These are phyloP conservation scores for Babesia sp. DNA, from an alignment of 169 alveolate species.

Conservation along the genomic window DNA sequence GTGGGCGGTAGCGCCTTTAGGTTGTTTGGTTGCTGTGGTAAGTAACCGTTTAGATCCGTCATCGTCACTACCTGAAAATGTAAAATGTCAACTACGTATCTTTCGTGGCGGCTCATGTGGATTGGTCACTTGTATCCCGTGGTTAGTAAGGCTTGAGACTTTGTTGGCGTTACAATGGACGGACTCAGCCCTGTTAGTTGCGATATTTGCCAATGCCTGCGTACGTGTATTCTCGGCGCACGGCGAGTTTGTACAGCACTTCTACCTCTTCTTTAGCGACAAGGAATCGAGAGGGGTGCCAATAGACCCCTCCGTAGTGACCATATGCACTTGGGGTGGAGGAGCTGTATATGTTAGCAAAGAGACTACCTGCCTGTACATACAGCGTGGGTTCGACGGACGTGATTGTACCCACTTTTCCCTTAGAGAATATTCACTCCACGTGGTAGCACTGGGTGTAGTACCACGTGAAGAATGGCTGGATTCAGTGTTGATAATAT, in stretches of 20 bases:
- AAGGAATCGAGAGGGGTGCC: background rate
- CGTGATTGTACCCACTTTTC: constrained; percentile 16
- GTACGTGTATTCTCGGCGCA: constrained; percentile 62
- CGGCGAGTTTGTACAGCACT: constrained; percentile 54
- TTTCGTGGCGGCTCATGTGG: constrained; percentile 34
- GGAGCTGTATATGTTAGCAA: constrained; percentile 48
- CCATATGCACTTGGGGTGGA: constrained; percentile 40
- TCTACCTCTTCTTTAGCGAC: constrained; percentile 37
- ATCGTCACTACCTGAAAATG: constrained; percentile 22
- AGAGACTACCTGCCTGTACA: constrained; percentile 28
- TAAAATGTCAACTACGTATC: constrained; percentile 49
- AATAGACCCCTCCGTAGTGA: constrained; percentile 23
- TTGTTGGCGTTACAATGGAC: constrained; percentile 60
- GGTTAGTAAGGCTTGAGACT: constrained; percentile 51
- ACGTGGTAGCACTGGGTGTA: constrained; percentile 47
- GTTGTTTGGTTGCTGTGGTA: constrained; percentile 49
- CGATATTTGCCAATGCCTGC: constrained; percentile 51
- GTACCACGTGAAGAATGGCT: constrained; percentile 41
- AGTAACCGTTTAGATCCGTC: constrained; percentile 11
- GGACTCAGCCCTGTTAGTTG: constrained; percentile 37
- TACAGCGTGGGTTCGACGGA: constrained; percentile 56
- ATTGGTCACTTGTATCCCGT: constrained; percentile 46
- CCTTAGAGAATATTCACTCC: constrained; percentile 36
- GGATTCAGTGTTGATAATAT: constrained; percentile 29
- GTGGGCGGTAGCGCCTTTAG: constrained; percentile 62